Conservation (phyloP, 2,329 filamentous ascomycete genomes). For the Lasiodiplodia theobromae region DNA sequence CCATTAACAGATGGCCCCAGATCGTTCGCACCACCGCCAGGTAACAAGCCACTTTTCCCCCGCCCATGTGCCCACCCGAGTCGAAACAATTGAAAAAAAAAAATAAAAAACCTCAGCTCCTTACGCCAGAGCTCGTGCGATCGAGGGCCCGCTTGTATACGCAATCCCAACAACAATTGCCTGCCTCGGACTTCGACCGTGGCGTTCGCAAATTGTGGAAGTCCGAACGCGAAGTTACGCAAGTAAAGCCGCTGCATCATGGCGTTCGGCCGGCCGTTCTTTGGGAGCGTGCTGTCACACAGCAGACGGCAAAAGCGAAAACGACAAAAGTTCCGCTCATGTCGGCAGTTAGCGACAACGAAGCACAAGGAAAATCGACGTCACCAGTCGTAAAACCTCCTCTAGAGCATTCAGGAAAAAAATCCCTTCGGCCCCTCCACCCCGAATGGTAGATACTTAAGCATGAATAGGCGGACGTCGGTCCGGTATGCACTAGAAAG, state of each 20-base stretch:
- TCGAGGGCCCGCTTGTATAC: not conserved
- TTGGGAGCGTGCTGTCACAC: not conserved
- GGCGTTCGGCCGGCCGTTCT: slow-evolving; percentile 7
- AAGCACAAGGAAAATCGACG: not conserved
- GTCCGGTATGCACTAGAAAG: not conserved
- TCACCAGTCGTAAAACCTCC: not conserved
- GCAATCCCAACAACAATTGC: not conserved
- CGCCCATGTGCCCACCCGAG: not conserved
- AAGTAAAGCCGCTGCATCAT: slow-evolving; percentile 3
- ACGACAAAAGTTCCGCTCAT: not conserved
- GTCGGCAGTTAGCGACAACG: not conserved
- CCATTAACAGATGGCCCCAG: not conserved
- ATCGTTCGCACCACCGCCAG: not conserved
- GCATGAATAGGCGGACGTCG: not conserved
- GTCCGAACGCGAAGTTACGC: not conserved
- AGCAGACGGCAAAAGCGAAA: not conserved
- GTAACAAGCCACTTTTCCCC: not conserved
- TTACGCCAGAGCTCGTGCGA: not conserved
- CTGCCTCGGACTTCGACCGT: not conserved
- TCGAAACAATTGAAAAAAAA: not conserved
- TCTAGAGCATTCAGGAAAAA: not conserved
- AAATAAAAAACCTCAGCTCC: not conserved
- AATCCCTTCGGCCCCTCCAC: not conserved
- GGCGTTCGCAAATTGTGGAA: not conserved
- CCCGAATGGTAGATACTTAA: not conserved